Evolutionary conservation across 768 basidiomycete genomes (phyloP), one percentile per base, ranked within the genome.

Genomic region (Naganishia friedmannii): DNA sequence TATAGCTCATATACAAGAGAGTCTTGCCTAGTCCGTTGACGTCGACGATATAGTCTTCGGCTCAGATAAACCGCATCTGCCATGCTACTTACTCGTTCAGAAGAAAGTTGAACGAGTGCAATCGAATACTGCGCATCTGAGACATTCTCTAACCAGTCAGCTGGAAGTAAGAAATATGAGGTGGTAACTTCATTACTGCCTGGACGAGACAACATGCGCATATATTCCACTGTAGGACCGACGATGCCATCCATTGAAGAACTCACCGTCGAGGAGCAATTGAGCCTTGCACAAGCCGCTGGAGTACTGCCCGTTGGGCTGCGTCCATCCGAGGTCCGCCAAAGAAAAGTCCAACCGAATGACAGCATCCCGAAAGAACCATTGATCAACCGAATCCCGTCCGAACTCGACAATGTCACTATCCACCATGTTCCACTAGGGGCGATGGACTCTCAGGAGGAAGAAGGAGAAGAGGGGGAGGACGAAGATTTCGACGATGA

Each of bases 181-280:
- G 15, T 5, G 42, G 7, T 15, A 13, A 42, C 42, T 42, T 42
- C 15, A 2, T 51, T 51, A 3, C n/a, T 23, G 13, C 45, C 17
- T 46, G 13, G 8, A 15, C 15, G 15, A 46, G 15, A 17, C 15
- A 17, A 3, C 8, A 7, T 5, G 15, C 21, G 42, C 7, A 42
- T 10, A 5, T 42, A 42, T 8, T 55, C 54, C 4, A 55, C 57
- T 15, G 28, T 13, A 26, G 13, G 12, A 17, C 1, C 54, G 1
- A 31, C 45, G 12, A 63, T 63, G 60, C 60, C 60, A 45, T n/a
- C 42, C 29, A 63, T 63, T 37, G 42, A 67, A 48, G 67, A 69
- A 21, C 68, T 72, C 39, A 54, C 71, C 53, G 31, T 65, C 15
- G 57, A 58, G 7, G 71, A 72, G 31, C 71, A 72, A 51, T 39